phyloP scores from a whole-genome alignment of 2,329 filamentous ascomycete species.

The Westerdykella ornata region DNA sequence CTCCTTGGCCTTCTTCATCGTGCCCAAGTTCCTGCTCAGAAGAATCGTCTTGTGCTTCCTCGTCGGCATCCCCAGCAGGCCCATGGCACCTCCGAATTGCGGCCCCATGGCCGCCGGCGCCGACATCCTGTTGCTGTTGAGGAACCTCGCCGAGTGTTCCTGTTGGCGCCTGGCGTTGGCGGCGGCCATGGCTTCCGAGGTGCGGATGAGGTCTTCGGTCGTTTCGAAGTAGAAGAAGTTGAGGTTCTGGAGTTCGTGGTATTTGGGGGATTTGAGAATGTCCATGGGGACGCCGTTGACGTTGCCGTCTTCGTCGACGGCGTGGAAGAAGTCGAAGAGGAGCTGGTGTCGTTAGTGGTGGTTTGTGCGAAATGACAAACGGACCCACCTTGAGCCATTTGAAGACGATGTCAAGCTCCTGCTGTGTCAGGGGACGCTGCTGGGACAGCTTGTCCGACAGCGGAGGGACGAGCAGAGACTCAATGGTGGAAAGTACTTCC shows the following conservation, averaged over 20 bases:
- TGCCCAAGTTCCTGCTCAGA: slow-evolving; percentile 88
- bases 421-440: slow-evolving; percentile 74
- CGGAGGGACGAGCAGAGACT: slow-evolving; percentile 82
- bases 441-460: slow-evolving; percentile 88
- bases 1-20: slow-evolving; percentile 92
- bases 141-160: slow-evolving; percentile 47
- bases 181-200: slow-evolving; percentile 92
- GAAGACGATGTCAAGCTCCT: slow-evolving; percentile 91
- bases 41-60: slow-evolving; percentile 60
- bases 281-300: slow-evolving; percentile 84
- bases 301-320: slow-evolving; percentile 77
- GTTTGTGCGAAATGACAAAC: neutral
- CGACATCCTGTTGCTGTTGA: slow-evolving; percentile 55
- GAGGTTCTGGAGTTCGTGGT: slow-evolving; percentile 90
- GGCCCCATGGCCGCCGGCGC: slow-evolving; percentile 55
- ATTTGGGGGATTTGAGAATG: slow-evolving; percentile 93
- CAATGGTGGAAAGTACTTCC: slow-evolving; percentile 87
- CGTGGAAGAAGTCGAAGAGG: slow-evolving; percentile 92
- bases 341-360: slow-evolving; percentile 39
- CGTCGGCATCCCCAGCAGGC: slow-evolving; percentile 56
- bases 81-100: slow-evolving; percentile 46
- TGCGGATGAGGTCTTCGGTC: slow-evolving; percentile 83
- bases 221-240: slow-evolving; percentile 99
- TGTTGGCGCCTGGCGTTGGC: slow-evolving; percentile 74
- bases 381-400: slow-evolving; percentile 66